Percentiles rank a stretch among this genome's conserved stretches.
phyloP scores from a whole-genome alignment of 495 filamentous ascomycete species.

The Xylaria scruposa region DNA sequence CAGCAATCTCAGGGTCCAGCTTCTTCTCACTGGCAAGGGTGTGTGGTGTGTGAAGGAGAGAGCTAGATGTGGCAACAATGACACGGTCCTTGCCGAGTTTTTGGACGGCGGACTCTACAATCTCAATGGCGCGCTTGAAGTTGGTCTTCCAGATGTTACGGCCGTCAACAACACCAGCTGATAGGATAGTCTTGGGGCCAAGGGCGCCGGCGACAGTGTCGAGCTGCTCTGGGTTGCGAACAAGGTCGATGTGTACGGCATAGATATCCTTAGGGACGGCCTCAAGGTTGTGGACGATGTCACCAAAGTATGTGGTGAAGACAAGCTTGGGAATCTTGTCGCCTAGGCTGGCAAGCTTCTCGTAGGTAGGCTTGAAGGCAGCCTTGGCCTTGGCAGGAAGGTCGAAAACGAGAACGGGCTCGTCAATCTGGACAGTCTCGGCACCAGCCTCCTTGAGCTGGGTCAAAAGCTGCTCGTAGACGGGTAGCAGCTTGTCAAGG shows the following conservation, averaged over 20 bases:
- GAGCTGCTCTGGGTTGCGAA: conserved; percentile 97
- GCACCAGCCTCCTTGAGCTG: conserved; percentile 95
- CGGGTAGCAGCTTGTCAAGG: conserved; percentile 86
- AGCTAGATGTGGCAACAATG: conserved; percentile 94
- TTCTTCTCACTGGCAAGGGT: conserved; percentile 98
- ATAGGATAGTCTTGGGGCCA: conserved; percentile 85
- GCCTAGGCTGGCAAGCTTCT: conserved; percentile 79
- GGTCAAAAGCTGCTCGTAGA: conserved; percentile 88
- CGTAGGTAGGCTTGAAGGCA: conserved; percentile 97
- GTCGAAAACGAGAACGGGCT: conserved; percentile 95
- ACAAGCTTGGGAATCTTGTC: conserved; percentile 79
- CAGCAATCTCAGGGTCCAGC: conserved; percentile 85
- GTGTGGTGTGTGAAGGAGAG: conserved; percentile 96
- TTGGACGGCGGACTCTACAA: conserved; percentile 85
- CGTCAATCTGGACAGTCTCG: conserved; percentile 95
- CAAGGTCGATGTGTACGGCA: conserved; percentile 91
- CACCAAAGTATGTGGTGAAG: conserved; percentile 97
- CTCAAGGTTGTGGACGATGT: conserved; percentile 98
- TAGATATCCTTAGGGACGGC: conserved; percentile 76
- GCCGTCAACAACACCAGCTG: conserved; percentile 94
- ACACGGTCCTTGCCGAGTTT: conserved; percentile 95
- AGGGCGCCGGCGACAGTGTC: conserved; percentile 76
- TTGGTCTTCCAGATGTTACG: conserved; percentile 99
- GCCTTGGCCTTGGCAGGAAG: conserved; percentile 84
- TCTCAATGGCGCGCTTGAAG: conserved; percentile 87